Conservation (phyloP, 2,329 filamentous ascomycete genomes). For the Paecilomyces fulvus region DNA sequence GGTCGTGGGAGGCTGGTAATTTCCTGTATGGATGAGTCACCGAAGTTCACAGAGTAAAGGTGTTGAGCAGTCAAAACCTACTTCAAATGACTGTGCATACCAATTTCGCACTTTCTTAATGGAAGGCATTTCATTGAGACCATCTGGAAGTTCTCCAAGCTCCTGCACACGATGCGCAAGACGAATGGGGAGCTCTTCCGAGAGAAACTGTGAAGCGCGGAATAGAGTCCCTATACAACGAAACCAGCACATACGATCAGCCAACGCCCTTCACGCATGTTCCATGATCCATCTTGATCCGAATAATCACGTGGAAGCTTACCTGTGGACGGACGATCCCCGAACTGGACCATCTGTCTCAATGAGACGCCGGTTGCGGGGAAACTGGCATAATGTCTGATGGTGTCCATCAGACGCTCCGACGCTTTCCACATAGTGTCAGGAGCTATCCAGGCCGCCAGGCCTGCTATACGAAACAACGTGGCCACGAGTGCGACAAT, state of each 20-base stretch:
- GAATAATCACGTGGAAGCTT: constrained; percentile 21
- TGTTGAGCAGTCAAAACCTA: constrained; percentile 38
- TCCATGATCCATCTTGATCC: not conserved
- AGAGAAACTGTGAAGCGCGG: constrained; percentile 94
- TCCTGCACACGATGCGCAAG: constrained; percentile 95
- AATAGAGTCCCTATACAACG: constrained; percentile 70
- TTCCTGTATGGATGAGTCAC: constrained; percentile 47
- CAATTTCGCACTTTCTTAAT: constrained; percentile 92
- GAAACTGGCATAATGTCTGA: constrained; percentile 94
- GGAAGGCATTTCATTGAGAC: constrained; percentile 94
- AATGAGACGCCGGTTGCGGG: constrained; percentile 93
- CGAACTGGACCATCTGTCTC: constrained; percentile 98
- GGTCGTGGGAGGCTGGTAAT: constrained; percentile 81
- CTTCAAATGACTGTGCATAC: constrained; percentile 99
- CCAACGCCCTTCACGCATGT: not conserved
- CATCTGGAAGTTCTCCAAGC: constrained; percentile 83
- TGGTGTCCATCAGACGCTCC: constrained; percentile 88
- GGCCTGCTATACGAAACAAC: not conserved
- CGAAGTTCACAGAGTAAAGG: constrained; percentile 2
- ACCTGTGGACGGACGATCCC: constrained; percentile 87
- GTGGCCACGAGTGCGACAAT: not conserved
- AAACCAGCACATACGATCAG: not conserved
- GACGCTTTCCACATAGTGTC: constrained; percentile 81
- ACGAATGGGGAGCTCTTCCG: constrained; percentile 94
- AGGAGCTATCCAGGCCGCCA: constrained; percentile 8